Percentiles rank a stretch among this genome's conserved stretches.
Conservation (phyloP, 2,329 filamentous ascomycete species). For the Xylaria sp. region DNA sequence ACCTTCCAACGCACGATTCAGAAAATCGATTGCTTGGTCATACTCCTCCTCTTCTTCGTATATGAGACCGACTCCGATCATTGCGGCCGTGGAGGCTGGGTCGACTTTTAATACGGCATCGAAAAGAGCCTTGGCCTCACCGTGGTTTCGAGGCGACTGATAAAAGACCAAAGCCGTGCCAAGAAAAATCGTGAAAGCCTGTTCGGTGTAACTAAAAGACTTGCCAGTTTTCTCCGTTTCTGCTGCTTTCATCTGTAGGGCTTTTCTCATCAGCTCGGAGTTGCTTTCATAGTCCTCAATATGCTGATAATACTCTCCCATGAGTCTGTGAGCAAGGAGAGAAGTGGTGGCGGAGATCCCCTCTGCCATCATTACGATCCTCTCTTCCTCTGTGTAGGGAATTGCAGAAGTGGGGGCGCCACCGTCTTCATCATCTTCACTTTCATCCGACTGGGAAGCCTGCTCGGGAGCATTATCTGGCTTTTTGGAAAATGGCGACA, state of each 20-base stretch:
- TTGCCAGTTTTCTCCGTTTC: slow-evolving; percentile 65
- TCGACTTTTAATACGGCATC: slow-evolving; percentile 74
- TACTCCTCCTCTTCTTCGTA: slow-evolving; percentile 92
- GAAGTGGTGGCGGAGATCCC: slow-evolving; percentile 65
- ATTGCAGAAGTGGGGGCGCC: slow-evolving; percentile 49
- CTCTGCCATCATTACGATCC: slow-evolving; percentile 73
- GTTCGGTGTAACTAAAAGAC: slow-evolving; percentile 60
- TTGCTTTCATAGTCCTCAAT: slow-evolving; percentile 80
- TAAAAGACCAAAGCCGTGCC: slow-evolving; percentile 87
- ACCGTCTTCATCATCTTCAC: slow-evolving; percentile 54
- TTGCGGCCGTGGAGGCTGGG: slow-evolving; percentile 67
- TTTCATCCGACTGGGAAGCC: slow-evolving; percentile 40
- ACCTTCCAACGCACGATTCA: slow-evolving; percentile 67
- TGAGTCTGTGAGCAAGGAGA: slow-evolving; percentile 73
- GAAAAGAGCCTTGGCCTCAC: slow-evolving; percentile 82
- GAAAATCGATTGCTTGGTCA: slow-evolving; percentile 70
- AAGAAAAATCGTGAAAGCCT: slow-evolving; percentile 70
- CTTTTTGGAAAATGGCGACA: slow-evolving; percentile 69
- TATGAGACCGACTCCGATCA: slow-evolving; percentile 87
- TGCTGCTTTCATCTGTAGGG: slow-evolving; percentile 53
- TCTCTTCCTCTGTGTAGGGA: slow-evolving; percentile 68
- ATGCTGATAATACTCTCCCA: slow-evolving; percentile 76
- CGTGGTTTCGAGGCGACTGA: slow-evolving; percentile 82
- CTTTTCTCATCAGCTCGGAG: slow-evolving; percentile 73
- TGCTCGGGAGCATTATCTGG: slow-evolving; percentile 20